Percentiles rank a stretch among this genome's conserved stretches.
These are phyloP conservation scores for Trichoderma parareesei DNA, from an alignment of 495 filamentous ascomycete species.

Conservation along the genomic window DNA sequence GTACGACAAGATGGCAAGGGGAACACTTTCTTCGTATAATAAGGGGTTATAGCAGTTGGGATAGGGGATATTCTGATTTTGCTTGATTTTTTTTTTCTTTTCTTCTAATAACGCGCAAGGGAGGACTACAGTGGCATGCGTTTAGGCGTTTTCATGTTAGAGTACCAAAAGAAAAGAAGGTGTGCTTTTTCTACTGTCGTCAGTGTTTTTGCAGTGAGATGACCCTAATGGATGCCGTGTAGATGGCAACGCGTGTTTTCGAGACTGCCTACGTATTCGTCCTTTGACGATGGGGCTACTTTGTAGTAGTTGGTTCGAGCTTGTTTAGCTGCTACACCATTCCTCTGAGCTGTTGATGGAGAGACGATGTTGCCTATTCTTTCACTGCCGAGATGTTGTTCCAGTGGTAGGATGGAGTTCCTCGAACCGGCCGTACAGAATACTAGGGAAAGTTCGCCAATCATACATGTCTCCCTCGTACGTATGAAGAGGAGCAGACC, in stretches of 20 bases:
- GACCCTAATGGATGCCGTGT: not conserved
- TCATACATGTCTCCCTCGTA: not conserved
- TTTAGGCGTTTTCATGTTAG: conserved; percentile 1
- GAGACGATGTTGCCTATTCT: too few relatives aligned
- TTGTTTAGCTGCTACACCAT: too few relatives aligned
- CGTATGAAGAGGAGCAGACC: not conserved
- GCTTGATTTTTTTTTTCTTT: not conserved
- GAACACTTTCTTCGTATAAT: not conserved
- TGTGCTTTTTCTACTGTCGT: not conserved
- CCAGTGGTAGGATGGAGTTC: too few relatives aligned
- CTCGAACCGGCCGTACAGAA: too few relatives aligned
- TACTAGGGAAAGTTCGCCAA: too few relatives aligned
- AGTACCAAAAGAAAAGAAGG: not conserved
- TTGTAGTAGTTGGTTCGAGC: too few relatives aligned
- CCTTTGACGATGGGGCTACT: too few relatives aligned
- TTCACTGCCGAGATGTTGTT: too few relatives aligned
- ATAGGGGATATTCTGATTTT: not conserved
- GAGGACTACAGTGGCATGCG: conserved; percentile 7
- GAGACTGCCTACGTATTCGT: too few relatives aligned
- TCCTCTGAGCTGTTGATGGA: too few relatives aligned
- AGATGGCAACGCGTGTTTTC: not conserved
- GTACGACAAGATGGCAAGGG: not conserved
- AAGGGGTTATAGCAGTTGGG: not conserved
- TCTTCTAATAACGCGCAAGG: not conserved
- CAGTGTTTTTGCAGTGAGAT: not conserved